Percentiles rank a stretch among this genome's conserved stretches.
Conservation (phyloP, 1,139 yeast species). For the Geotrichum fermentans region DNA sequence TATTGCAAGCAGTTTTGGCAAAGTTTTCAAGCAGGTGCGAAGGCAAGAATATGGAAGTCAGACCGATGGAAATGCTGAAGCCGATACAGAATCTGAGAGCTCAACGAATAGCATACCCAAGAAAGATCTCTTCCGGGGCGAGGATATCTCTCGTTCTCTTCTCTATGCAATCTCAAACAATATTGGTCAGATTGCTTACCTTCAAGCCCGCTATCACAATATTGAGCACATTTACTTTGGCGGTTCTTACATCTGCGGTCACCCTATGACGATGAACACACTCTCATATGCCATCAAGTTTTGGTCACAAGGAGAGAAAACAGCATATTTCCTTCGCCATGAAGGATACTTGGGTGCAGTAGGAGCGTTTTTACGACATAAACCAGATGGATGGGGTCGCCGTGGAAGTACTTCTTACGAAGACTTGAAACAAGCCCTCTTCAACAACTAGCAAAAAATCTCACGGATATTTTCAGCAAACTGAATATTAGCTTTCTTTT, state of each 20-base stretch:
- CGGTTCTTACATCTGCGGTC: constrained; percentile 91
- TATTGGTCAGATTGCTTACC: constrained; percentile 92
- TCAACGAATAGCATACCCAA: constrained; percentile 1
- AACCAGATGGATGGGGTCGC: constrained; percentile 42
- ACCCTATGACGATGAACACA: constrained; percentile 91
- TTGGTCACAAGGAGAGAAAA: constrained; percentile 91
- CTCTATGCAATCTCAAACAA: constrained; percentile 87
- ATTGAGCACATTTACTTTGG: constrained; percentile 89
- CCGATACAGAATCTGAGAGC: background rate
- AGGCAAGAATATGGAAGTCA: constrained; percentile 11
- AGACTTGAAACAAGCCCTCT: constrained; percentile 9
- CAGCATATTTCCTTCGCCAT: constrained; percentile 86
- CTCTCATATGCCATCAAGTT: constrained; percentile 88
- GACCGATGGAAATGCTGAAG: background rate
- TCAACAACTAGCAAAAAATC: no score
- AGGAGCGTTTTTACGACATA: constrained; percentile 75
- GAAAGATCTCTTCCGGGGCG: constrained; percentile 45
- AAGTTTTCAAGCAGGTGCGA: constrained; percentile 73
- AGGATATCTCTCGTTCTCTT: constrained; percentile 82
- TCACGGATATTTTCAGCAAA: no score
- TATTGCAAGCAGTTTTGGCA: constrained; percentile 93
- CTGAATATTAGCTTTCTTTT: no score
- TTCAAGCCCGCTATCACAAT: constrained; percentile 83
- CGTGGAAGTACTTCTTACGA: constrained; percentile 22
- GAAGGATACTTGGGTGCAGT: constrained; percentile 96